Evolutionary conservation across 2,329 filamentous ascomycete species (phyloP), one percentile per base, ranked within the genome.

Genomic region (Talaromyces amestolkiae): DNA sequence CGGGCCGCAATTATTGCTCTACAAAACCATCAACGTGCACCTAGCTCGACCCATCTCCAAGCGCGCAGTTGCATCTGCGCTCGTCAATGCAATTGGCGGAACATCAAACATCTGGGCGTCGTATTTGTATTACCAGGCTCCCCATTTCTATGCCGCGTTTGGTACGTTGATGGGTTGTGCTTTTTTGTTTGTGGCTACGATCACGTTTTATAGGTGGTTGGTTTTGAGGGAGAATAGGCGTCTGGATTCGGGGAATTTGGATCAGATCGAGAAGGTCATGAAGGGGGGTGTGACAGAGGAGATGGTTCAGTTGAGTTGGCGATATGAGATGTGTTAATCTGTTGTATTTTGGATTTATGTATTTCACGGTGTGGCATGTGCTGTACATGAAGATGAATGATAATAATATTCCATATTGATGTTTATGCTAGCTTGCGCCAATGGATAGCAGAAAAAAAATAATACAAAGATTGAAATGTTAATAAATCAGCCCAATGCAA

Each of bases 1-100:
- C 10, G 82, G 67, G 9, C 68, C 83, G 72, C 84, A 85, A 73
- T 80, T 81, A 47, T 84, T 82, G 3, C 68, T 78, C 11, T 81
- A 77, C 68, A 77, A 78, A 2, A 84, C 83, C 82, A 82, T 85
- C 60, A 80, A 81, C 1, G 80, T 78, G 39, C 78, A 80, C 3
- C 79, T 86, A 24, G 80, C 83, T 0, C 80, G 83, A 0, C 84
- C 84, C 0, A 82, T 83, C 0, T 83, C 83, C 2, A 86, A 86
- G 72, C 81, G 84, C 43, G 84, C 84, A 1, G 83, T 83, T 0
- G 83, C 84, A 0, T 80, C 82, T 51, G 84, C 84, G 0, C 81
- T 85, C 53, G 84, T 86, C 73, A 86, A 86, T 69, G 80, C 81
- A 2, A 73, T 86, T 27, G 83, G 83, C 33, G 61, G 61, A 37